Base-by-base conservation (phyloP, 192 early-diverging fungal genomes). In the Linnemannia schmuckeri region DNA sequence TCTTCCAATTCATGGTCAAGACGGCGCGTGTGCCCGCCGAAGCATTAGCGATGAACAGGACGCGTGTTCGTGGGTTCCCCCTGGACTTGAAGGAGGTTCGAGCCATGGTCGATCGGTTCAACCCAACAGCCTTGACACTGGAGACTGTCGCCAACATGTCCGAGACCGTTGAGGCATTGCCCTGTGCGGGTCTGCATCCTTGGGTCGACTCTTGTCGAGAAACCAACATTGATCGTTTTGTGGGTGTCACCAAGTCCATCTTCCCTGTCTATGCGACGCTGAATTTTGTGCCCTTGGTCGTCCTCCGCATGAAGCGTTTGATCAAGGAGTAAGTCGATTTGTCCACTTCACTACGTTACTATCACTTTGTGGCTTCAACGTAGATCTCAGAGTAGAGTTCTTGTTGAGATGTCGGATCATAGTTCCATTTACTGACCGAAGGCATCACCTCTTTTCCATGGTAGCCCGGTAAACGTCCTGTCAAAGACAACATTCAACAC, bases 281-380 rank as follows among this genome's bases (percentile, higher is more conserved):
- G 63, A 95, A 97, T 77, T 91, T 94, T 83, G 95, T 96, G 0
- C 95, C 96, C 8, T 88, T 95, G 88, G 35, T 97, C 27, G 78
- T 95, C 18, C 87, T 97, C 68, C 92, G 94, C 76, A 80, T 88
- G 9, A 88, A 92, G 55, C 79, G 81, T 27, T 80, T 97, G 37
- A 69, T 92, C 40, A 92, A 92, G 73, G 89, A 92, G 94, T 94
- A 90, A 89, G 92, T 80, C 24, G 0, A 27, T 3, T 33, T 44
- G 7, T 15, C 30, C n/a, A 13, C n/a, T 40, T 27, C 52, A 54
- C 33, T 54, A 7, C 37, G 20, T 15, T 3, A 22, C 44, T 41
- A 63, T 63, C 22, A 18, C 27, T 20, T 33, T 54, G 8, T 13
- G 7, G 49, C 24, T 35, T 73, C n/a, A 17, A 6, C 27, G 42